Conservation (phyloP, 768 basidiomycete species). For the Xanthoconium purpureum region DNA sequence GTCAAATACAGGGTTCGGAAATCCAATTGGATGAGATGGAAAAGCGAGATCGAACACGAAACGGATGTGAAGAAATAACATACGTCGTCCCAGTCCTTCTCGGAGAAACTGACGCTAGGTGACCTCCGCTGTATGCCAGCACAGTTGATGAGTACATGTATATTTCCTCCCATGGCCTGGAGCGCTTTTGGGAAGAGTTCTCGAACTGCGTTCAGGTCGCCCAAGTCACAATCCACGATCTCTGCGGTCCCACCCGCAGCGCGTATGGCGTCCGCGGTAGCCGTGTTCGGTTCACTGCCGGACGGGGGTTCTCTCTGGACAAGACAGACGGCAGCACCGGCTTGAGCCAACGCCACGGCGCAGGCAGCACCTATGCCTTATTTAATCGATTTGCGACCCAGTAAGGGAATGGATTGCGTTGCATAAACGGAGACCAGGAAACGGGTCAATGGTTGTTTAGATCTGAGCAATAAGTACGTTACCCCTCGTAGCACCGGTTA, state of each 20-base stretch:
- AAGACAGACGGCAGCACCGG: conserved; percentile 50
- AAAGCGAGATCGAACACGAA: conserved; percentile 8
- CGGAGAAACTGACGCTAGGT: conserved; percentile 62
- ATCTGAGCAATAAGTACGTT: conserved; percentile 26
- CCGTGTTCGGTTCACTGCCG: conserved; percentile 32
- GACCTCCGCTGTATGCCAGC: conserved; percentile 60
- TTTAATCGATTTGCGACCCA: conserved; percentile 9
- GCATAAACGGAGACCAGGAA: conserved; percentile 10
- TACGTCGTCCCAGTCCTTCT: conserved; percentile 72
- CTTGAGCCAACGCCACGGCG: conserved; percentile 52
- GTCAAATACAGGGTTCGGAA: conserved; percentile 1
- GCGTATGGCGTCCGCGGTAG: conserved; percentile 37
- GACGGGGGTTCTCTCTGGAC: conserved; percentile 43
- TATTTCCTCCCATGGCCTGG: conserved; percentile 45
- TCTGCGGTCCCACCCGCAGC: conserved; percentile 35
- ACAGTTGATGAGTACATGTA: conserved; percentile 70
- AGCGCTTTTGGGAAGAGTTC: conserved; percentile 48
- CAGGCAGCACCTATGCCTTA: conserved; percentile 56
- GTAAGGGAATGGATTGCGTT: conserved; percentile 10
- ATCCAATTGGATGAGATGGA: conserved; percentile 4
- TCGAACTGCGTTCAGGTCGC: conserved; percentile 47
- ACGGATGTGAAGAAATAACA: conserved; percentile 34
- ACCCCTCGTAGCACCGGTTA: conserved; percentile 83
- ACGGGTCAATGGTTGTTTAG: conserved; percentile 16
- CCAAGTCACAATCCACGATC: conserved; percentile 56